These are phyloP conservation scores for Phialocephala subalpina DNA, from an alignment of 2,329 filamentous ascomycete species.

Conservation along the genomic window DNA sequence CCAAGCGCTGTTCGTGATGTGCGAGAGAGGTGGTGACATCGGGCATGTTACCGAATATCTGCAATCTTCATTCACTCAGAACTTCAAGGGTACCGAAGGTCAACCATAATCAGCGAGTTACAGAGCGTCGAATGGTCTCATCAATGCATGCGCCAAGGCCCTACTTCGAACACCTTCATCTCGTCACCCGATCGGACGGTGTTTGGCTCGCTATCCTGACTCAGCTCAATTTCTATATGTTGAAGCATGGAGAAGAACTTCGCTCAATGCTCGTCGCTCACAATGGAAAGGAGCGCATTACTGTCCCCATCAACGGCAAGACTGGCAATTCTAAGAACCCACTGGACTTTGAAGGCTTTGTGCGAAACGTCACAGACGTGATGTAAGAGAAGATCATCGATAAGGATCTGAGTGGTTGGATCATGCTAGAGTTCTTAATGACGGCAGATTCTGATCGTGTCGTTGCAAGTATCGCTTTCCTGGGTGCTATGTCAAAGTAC, in stretches of 20 bases:
- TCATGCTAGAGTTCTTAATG: no score
- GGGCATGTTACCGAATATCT: no score
- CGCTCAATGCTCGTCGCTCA: not conserved
- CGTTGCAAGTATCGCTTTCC: no score
- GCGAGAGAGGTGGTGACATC: no score
- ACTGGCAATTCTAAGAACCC: not conserved
- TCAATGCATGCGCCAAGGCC: not conserved
- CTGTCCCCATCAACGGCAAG: not conserved
- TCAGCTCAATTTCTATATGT: not conserved
- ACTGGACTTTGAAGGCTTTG: not conserved
- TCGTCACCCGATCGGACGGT: not conserved
- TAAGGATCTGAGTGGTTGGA: no score
- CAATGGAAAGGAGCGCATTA: not conserved
- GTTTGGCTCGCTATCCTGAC: not conserved
- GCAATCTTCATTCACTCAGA: no score
- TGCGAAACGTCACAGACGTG: no score
- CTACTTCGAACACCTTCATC: not conserved
- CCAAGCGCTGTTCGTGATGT: no score
- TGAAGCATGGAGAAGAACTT: not conserved
- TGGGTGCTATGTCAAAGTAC: no score
- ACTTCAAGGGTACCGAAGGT: no score
- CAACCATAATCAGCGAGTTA: not conserved
- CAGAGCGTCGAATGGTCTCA: not conserved
- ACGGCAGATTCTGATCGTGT: no score
- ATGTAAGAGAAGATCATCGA: no score